A percentile compares a stretch with the other conserved stretches of the same genome.
Conservation (phyloP, 805 yeast genomes). For the Priceomyces fermenticarens region DNA sequence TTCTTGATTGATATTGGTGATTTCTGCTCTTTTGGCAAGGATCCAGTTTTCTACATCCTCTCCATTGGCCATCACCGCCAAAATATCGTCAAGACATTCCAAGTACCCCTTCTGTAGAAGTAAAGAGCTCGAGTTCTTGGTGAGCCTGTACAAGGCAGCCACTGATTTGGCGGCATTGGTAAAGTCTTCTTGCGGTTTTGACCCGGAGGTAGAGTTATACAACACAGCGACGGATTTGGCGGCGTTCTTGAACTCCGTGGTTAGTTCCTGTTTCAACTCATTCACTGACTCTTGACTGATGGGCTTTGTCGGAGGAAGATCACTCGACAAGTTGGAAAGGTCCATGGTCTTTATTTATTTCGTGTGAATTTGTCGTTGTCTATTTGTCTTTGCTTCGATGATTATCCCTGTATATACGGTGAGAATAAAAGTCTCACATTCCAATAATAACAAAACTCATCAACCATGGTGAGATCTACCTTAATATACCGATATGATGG, state of each 20-base stretch:
- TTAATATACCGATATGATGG: constrained; percentile 65
- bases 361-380: background rate
- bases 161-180: constrained; percentile 42
- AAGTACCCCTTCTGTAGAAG: constrained; percentile 57
- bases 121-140: constrained; percentile 50
- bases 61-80: constrained; percentile 35
- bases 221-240: constrained; percentile 67
- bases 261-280: constrained; percentile 51
- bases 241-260: constrained; percentile 65
- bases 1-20: constrained; percentile 12
- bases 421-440: background rate
- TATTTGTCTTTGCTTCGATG: background rate
- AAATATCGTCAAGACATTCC: constrained; percentile 57
- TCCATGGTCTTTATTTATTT: constrained; percentile 43
- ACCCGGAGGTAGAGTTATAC: constrained; percentile 22
- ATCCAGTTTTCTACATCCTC: constrained; percentile 56
- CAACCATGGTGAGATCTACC: constrained; percentile 61
- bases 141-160: constrained; percentile 54
- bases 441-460: background rate
- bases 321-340: constrained; percentile 55
- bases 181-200: constrained; percentile 21
- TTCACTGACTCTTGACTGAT: constrained; percentile 45
- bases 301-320: constrained; percentile 52
- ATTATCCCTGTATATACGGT: too few relatives aligned
- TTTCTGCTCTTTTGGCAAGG: constrained; percentile 44